These are phyloP conservation scores for Apiotrichum laibachii DNA, from an alignment of 1,284 basidiomycete species.

Conservation along the genomic window DNA sequence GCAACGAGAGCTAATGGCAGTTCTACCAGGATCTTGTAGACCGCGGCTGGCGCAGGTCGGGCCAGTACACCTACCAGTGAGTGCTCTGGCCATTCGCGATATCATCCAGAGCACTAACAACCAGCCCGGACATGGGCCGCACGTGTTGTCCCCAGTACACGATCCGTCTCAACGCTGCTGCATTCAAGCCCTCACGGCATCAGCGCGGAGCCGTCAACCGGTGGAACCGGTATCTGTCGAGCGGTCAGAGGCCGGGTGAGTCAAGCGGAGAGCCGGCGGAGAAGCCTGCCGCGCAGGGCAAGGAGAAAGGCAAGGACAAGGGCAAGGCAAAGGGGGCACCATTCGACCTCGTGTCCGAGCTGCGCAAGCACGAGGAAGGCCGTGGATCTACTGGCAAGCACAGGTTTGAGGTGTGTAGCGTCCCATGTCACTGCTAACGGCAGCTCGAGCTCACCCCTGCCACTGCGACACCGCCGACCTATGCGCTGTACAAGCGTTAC, in stretches of 20 bases:
- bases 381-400: conserved; percentile 23
- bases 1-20: conserved; percentile 23
- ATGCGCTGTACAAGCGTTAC: conserved; percentile 69
- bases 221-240: conserved; percentile 61
- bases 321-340: conserved; percentile 34
- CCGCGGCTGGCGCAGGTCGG: conserved; percentile 84
- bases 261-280: background rate
- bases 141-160: conserved; percentile 93
- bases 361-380: conserved; percentile 36
- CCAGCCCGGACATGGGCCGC: conserved; percentile 70
- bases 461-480: conserved; percentile 75
- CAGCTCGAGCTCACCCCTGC: conserved; percentile 67
- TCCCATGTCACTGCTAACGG: background rate
- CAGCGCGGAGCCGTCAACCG: conserved; percentile 69
- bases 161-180: conserved; percentile 73
- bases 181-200: conserved; percentile 72
- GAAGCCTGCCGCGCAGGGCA: conserved; percentile 2
- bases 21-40: conserved; percentile 65
- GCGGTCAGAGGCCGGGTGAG: conserved; percentile 12
- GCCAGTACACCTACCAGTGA: conserved; percentile 61
- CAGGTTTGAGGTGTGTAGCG: conserved; percentile 31
- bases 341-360: conserved; percentile 33
- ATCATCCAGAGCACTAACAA: conserved; percentile 4
- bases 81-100: conserved; percentile 2
- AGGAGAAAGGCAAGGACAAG: conserved; percentile 8